Percentiles rank a stretch among this genome's conserved stretches.
Conservation (phyloP, 2,329 filamentous ascomycete species). For the Cordyceps javanica region DNA sequence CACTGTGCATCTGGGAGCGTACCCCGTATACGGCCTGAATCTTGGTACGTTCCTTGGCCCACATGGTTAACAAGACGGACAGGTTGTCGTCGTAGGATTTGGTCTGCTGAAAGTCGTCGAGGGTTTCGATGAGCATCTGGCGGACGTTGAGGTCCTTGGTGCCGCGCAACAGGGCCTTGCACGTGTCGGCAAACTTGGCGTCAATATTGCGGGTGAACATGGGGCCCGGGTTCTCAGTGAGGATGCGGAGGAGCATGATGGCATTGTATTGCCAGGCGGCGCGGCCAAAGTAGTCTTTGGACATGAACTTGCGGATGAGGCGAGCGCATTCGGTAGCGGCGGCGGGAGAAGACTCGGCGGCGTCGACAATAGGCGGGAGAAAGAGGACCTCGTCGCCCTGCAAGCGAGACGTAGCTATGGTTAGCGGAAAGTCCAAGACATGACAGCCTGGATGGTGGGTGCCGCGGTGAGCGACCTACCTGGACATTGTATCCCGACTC, state of each 20-base stretch:
- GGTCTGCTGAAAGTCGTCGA: slow-evolving; percentile 69
- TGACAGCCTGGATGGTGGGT: too few relatives aligned
- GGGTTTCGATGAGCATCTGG: slow-evolving; percentile 80
- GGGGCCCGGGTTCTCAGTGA: slow-evolving; percentile 83
- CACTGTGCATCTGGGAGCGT: slow-evolving; percentile 20
- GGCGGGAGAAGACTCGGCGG: slow-evolving; percentile 82
- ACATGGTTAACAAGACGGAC: slow-evolving; percentile 70
- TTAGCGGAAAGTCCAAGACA: too few relatives aligned
- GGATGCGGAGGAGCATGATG: slow-evolving; percentile 89
- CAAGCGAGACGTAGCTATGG: background rate
- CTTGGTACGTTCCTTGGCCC: slow-evolving; percentile 77
- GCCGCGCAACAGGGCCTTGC: slow-evolving; percentile 68
- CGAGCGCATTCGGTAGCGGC: slow-evolving; percentile 78
- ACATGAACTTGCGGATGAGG: slow-evolving; percentile 75
- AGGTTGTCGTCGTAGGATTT: slow-evolving; percentile 72
- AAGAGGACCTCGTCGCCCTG: slow-evolving; percentile 87
- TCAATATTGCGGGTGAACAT: slow-evolving; percentile 91
- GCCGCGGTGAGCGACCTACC: slow-evolving; percentile 35
- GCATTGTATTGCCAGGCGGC: slow-evolving; percentile 87
- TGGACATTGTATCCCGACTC: slow-evolving; percentile 60
- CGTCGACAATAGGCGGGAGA: slow-evolving; percentile 88
- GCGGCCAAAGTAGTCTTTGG: slow-evolving; percentile 58
- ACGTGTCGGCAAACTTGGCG: slow-evolving; percentile 69
- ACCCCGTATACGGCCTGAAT: slow-evolving; percentile 46
- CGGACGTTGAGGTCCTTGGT: slow-evolving; percentile 70